These are phyloP conservation scores for Pachysandra terminalis DNA, from an alignment of 164 flowering plant species.

Conservation along the genomic window DNA sequence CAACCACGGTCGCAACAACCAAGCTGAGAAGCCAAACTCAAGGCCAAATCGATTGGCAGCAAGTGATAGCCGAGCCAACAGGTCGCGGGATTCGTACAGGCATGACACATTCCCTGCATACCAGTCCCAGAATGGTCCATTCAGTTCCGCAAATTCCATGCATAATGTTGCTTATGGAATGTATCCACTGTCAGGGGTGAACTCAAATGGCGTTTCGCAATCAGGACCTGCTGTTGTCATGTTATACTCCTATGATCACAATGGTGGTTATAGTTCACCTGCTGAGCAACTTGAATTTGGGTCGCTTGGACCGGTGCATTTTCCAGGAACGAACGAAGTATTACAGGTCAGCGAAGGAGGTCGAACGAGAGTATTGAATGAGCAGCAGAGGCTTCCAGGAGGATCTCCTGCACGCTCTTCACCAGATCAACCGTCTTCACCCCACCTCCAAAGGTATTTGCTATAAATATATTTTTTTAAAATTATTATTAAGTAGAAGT, in stretches of 20 bases:
- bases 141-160: slow-evolving; percentile 37
- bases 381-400: slow-evolving; percentile 52
- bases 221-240: slow-evolving; percentile 66
- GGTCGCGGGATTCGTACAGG: slow-evolving; percentile 59
- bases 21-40: slow-evolving; percentile 53
- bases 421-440: slow-evolving; percentile 86
- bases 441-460: slow-evolving; percentile 59
- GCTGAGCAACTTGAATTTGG: slow-evolving; percentile 88
- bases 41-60: slow-evolving; percentile 47
- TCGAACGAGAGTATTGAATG: slow-evolving; percentile 36
- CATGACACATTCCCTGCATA: slow-evolving; percentile 52
- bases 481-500: too few relatives aligned
- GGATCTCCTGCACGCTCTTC: slow-evolving; percentile 49
- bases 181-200: slow-evolving; percentile 51
- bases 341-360: slow-evolving; percentile 49
- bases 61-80: slow-evolving; percentile 51
- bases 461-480: not conserved
- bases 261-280: slow-evolving; percentile 40
- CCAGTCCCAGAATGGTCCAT: slow-evolving; percentile 62
- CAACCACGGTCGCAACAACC: slow-evolving; percentile 52
- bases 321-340: slow-evolving; percentile 41
- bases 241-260: slow-evolving; percentile 81
- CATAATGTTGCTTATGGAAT: slow-evolving; percentile 61
- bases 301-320: slow-evolving; percentile 64
- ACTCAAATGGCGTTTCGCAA: slow-evolving; percentile 49